Percentiles rank a stretch among this genome's conserved stretches.
Evolutionary conservation across 2,329 filamentous ascomycete species (phyloP).

Genomic region (Aschersonia sp.): DNA sequence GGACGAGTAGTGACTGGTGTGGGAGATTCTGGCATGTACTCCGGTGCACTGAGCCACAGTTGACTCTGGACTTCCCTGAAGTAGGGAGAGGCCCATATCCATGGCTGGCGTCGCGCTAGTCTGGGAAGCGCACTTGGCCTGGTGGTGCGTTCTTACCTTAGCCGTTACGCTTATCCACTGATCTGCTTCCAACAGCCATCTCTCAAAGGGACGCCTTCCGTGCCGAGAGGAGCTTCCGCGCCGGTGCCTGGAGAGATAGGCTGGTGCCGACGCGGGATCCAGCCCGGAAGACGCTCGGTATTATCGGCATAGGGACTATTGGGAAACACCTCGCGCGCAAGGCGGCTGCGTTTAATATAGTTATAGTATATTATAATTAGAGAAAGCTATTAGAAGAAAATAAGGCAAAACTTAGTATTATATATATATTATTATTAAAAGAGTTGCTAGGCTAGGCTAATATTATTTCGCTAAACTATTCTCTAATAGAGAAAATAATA

Average conservation of each 20-base stretch:
- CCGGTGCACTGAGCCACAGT: too few species aligned
- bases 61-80: too few species aligned
- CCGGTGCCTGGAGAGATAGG: constrained; percentile 22
- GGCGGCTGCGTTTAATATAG: constrained; percentile 26
- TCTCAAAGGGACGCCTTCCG: constrained; percentile 24
- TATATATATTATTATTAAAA: constrained; percentile 21
- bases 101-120: too few species aligned
- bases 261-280: constrained; percentile 24
- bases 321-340: constrained; percentile 25
- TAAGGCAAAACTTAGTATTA: constrained; percentile 16
- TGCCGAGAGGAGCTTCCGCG: constrained; percentile 20
- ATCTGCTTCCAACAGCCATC: too few species aligned
- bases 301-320: constrained; percentile 33
- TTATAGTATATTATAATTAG: constrained; percentile 28
- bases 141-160: too few species aligned
- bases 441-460: constrained; percentile 25
- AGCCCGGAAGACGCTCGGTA: constrained; percentile 27
- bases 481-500: constrained; percentile 23
- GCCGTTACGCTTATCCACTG: too few species aligned
- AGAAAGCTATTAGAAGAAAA: constrained; percentile 16
- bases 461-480: constrained; percentile 24
- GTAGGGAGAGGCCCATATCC: too few species aligned
- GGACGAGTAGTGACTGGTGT: too few species aligned
- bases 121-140: too few species aligned
- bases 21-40: too few species aligned